Base-by-base conservation (phyloP, 306 rosid genomes). In the Begonia peltatifolia region DNA sequence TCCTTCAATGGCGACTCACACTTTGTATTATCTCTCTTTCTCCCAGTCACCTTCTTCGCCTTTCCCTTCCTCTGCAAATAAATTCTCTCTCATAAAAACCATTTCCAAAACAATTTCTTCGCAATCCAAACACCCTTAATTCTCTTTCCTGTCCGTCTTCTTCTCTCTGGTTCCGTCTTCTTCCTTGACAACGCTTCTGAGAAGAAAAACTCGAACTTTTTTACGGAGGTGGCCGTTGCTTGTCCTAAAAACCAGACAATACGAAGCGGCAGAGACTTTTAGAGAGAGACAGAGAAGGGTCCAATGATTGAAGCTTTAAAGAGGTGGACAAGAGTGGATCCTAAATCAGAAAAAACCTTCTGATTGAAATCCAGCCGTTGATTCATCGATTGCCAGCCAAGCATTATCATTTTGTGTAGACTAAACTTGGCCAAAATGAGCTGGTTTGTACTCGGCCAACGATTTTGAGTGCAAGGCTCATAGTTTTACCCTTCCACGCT, bases 31-130 rank as follows among this genome's bases (percentile, higher is more conserved):
- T 76, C 94, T 68, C 74, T 84, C 97, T 20, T 81, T 85, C 61
- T 84, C 90, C 94, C 97, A 76, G 72, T 81, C 80, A 61, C 97
- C 97, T 68, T 87, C 96, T 55, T 77, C 87, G 10, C 67, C 61
- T 57, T 76, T 80, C 53, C 74, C 85, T 72, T 73, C 69, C 64
- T 67, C 72, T 17, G 69, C 59, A 57, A 67, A 48, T 60, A 66
- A 68, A 69, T 70, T 64, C 80, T 70, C 84, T 69, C 56, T 53
- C 93, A 74, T 82, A 63, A 78, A 80, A 82, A 84, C 75, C 95
- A 84, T 82, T 82, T 75, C 77, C 72, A 56, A 35, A 16, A 12
- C 11, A 3, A 62, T 52, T 46, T 58, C 65, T 65, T 53, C 22
- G 23, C 53, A 52, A 44, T 63, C 59, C 6, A 51, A 16, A 10